Conservation (phyloP, 2,329 filamentous ascomycete species). For the Cryphonectria japonica region DNA sequence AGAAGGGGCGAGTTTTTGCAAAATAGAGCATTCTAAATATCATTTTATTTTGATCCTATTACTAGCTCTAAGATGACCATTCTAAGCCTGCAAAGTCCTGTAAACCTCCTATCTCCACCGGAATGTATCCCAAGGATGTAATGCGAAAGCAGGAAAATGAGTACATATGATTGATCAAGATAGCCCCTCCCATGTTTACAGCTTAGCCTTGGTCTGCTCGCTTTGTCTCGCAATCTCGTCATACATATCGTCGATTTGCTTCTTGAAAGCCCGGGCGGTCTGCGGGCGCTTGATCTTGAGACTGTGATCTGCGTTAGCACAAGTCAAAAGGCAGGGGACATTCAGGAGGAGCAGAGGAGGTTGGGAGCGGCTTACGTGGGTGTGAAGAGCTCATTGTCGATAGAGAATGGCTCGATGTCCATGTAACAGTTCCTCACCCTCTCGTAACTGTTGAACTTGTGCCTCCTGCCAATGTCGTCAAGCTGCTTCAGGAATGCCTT, state of each 20-base stretch:
- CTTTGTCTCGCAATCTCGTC: constrained; percentile 52
- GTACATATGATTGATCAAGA: background rate
- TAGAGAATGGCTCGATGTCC: constrained; percentile 85
- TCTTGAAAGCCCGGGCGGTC: constrained; percentile 54
- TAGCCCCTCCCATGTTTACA: constrained; percentile 39
- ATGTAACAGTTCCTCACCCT: constrained; percentile 74
- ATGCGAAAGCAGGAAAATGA: background rate
- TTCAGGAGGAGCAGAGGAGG: background rate
- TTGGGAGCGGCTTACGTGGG: constrained; percentile 69
- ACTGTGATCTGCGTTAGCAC: constrained; percentile 40
- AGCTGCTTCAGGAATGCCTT: constrained; percentile 78
- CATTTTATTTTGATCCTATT: background rate
- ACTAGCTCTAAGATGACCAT: background rate
- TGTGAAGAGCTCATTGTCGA: constrained; percentile 89
- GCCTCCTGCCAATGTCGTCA: constrained; percentile 75
- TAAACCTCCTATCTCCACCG: background rate
- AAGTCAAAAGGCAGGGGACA: background rate
- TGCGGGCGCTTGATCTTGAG: constrained; percentile 65
- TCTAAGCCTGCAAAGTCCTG: background rate
- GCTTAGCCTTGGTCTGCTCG: constrained; percentile 46
- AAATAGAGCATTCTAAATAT: background rate
- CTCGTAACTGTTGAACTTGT: constrained; percentile 93
- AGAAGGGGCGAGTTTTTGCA: background rate
- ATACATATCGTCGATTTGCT: constrained; percentile 61
- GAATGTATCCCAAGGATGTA: background rate